Evolutionary conservation across 169 alveolate genomes (phyloP).

Genomic region (Plasmodium inui): DNA sequence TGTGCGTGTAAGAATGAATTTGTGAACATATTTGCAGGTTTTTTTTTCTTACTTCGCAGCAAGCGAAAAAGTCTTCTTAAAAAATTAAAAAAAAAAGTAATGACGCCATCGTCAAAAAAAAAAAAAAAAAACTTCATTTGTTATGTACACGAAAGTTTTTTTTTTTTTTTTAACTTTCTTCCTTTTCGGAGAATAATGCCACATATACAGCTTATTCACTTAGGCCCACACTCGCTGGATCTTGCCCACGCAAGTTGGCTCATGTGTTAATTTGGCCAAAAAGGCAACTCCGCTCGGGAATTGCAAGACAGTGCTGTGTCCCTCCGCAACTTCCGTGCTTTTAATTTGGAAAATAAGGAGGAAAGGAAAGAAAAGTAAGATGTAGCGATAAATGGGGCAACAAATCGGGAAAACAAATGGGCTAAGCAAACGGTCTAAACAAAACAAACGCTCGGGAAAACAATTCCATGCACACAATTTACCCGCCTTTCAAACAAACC

Average conservation of each 20-base stretch:
- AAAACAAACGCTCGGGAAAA: not conserved
- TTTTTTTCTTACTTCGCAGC: not conserved
- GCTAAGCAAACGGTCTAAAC: not conserved
- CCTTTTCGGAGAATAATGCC: not conserved
- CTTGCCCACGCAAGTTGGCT: not conserved
- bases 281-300: not conserved
- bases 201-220: not conserved
- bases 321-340: not conserved
- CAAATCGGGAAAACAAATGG: not conserved
- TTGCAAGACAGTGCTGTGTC: not conserved
- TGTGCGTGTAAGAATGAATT: not conserved
- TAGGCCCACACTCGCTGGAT: not conserved
- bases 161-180: not conserved
- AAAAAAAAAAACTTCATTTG: not conserved
- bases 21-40: not conserved
- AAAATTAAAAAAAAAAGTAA: no score
- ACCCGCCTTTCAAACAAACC: not conserved
- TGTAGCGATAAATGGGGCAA: not conserved
- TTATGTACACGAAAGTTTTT: not conserved
- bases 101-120: not conserved
- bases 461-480: not conserved
- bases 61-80: not conserved
- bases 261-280: not conserved
- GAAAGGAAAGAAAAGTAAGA: not conserved
- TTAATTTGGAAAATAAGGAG: not conserved